These are phyloP conservation scores for Starmerella gropengiesseri DNA, from an alignment of 805 yeast species.

Conservation along the genomic window DNA sequence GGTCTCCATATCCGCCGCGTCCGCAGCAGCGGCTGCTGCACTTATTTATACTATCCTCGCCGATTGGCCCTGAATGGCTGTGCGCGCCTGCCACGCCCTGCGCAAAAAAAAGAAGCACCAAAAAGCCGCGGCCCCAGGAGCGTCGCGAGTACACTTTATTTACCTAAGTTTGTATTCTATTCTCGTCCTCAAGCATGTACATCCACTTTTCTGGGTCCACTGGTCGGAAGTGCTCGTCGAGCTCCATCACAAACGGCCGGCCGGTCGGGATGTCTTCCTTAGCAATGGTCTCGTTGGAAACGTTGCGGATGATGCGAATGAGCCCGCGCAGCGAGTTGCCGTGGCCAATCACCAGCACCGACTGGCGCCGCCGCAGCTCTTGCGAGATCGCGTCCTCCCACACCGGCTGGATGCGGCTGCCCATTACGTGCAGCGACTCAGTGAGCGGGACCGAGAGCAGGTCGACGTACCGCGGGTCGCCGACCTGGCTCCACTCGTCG, in stretches of 20 bases:
- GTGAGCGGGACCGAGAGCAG: slow-evolving; percentile 83
- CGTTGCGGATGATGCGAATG: slow-evolving; percentile 85
- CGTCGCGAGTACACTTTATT: background rate
- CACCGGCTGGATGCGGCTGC: slow-evolving; percentile 91
- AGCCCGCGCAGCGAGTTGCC: slow-evolving; percentile 96
- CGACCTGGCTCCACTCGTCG: slow-evolving; percentile 72
- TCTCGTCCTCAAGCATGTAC: background rate
- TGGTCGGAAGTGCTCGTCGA: slow-evolving; percentile 75
- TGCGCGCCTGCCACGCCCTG: no score
- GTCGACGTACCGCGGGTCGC: slow-evolving; percentile 74
- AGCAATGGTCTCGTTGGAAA: slow-evolving; percentile 84
- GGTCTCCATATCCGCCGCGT: no score
- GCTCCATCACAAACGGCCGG: slow-evolving; percentile 91
- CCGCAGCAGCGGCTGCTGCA: no score
- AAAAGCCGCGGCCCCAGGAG: no score
- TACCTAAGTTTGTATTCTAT: no score
- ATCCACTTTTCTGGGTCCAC: slow-evolving; percentile 42
- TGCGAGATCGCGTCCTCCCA: slow-evolving; percentile 83
- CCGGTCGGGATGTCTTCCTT: slow-evolving; percentile 94
- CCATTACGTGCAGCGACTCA: slow-evolving; percentile 85
- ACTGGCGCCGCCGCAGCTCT: slow-evolving; percentile 72
- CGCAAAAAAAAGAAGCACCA: no score
- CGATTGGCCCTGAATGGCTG: no score
- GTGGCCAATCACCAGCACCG: slow-evolving; percentile 89
- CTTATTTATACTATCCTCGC: slow-evolving; percentile 6